These are phyloP conservation scores for Globisporangium mamillatum DNA, from an alignment of 352 stramenopile genomes.

Conservation along the genomic window DNA sequence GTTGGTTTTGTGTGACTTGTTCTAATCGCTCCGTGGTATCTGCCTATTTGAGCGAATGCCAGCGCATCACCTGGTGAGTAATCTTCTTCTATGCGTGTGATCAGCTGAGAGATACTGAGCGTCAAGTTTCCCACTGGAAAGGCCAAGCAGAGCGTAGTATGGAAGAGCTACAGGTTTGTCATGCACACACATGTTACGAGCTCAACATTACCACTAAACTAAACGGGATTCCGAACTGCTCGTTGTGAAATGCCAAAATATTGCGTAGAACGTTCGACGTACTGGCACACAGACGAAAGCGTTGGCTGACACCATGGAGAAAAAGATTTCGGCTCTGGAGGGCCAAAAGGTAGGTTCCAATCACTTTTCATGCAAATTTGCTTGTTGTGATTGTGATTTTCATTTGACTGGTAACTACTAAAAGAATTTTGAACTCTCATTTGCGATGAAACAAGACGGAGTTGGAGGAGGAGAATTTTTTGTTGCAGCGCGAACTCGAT, in stretches of 20 bases:
- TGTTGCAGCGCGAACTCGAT: slow-evolving; percentile 29
- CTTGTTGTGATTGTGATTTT: neutral
- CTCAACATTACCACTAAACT: neutral
- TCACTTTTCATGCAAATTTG: neutral
- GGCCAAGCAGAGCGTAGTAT: slow-evolving; percentile 29
- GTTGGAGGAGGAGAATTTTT: slow-evolving; percentile 26
- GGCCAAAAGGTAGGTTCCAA: slow-evolving; percentile 15
- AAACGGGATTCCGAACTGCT: neutral
- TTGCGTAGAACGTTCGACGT: slow-evolving; percentile 8
- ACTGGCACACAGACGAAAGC: slow-evolving; percentile 17
- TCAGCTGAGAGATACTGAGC: slow-evolving; percentile 38
- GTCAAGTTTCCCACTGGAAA: slow-evolving; percentile 35
- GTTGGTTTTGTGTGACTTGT: slow-evolving; percentile 14
- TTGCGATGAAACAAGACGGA: slow-evolving; percentile 19
- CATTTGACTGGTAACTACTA: neutral
- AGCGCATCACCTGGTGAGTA: neutral
- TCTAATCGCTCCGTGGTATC: neutral
- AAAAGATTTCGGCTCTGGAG: slow-evolving; percentile 14
- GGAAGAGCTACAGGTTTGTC: slow-evolving; percentile 41
- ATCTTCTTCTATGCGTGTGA: neutral
- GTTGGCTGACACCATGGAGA: slow-evolving; percentile 17
- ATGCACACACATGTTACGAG: neutral
- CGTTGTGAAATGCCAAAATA: neutral
- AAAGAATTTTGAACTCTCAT: neutral
- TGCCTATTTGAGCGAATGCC: neutral